Base-by-base conservation (phyloP, 2,329 filamentous ascomycete genomes). In the Clarireedia paspali region DNA sequence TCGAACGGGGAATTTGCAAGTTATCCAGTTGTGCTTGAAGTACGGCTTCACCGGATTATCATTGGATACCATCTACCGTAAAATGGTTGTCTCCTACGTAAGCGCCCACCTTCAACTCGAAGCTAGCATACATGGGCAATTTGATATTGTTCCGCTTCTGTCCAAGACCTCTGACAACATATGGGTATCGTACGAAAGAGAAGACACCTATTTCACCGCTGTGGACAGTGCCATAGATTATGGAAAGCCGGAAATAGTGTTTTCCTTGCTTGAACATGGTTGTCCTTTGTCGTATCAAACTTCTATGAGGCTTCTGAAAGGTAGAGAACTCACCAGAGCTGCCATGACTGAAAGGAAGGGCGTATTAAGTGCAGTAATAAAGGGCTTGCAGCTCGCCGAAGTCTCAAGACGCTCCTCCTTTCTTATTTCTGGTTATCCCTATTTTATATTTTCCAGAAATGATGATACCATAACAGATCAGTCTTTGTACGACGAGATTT, bases 101-200 rank as follows among this genome's bases (percentile, higher is more conserved):
- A 46, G 20, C 0, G 17, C 42, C 7, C 42, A 46, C 14, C 42
- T 46, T 46, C 20, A 15, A 24, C 42, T 46, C 5, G 42, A 46
- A 46, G 42, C 42, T 5, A 46, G n/a, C 12, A 26, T 46, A 24
- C 12, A 46, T 6, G 5, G 5, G 12, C 20, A 46, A 1, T 23
- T 46, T 15, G 9, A 46, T 1, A 6, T 45, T 14, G 20, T 24
- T 20, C 42, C 2, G 7, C 20, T 46, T 4, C 3, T 46, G 23
- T 9, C 17, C 17, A 3, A 23, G 4, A 1, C 0, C 5, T 14
- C 2, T 6, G 0, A 15, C 5, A 23, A n/a, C 1, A 4, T 23
- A 46, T 46, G 42, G 42, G 4, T 26, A 23, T 46, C 20, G 0
- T 24, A 46, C 12, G 12, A 6, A 9, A 3, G 12, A 20, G 9